Conservation (phyloP, 441 rosid species). For the Lepidium campestre region DNA sequence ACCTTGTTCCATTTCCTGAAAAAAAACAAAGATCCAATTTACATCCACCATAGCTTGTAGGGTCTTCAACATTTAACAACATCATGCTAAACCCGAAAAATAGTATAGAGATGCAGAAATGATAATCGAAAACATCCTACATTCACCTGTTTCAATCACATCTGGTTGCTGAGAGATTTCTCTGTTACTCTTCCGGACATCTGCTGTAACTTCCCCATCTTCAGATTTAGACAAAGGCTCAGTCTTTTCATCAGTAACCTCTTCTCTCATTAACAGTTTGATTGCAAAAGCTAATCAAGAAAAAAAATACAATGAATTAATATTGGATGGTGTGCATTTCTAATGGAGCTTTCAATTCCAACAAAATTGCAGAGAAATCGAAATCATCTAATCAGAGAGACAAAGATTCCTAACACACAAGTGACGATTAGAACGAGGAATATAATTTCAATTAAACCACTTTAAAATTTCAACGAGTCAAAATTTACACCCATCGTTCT, state of each 20-base stretch:
- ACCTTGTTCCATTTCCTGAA: slow-evolving; percentile 23
- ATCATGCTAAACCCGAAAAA: background rate
- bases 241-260: slow-evolving; percentile 35
- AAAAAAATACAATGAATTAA: background rate
- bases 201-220: slow-evolving; percentile 22
- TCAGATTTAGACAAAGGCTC: slow-evolving; percentile 38
- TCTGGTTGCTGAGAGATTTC: slow-evolving; percentile 16
- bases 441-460: background rate
- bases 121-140: background rate
- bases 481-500: background rate
- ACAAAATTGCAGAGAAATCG: background rate
- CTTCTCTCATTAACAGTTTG: slow-evolving; percentile 50
- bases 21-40: background rate
- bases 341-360: background rate
- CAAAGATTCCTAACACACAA: background rate
- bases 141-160: slow-evolving; percentile 33
- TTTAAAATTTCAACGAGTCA: too few species aligned
- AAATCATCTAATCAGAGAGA: background rate
- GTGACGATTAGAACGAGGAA: background rate
- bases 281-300: slow-evolving; percentile 56
- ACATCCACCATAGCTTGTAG: background rate
- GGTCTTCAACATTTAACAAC: background rate
- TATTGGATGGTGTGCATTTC: background rate
- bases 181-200: slow-evolving; percentile 25
- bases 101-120: background rate